Evolutionary conservation across 768 basidiomycete species (phyloP).

Genomic region (Tricholoma matsutake): DNA sequence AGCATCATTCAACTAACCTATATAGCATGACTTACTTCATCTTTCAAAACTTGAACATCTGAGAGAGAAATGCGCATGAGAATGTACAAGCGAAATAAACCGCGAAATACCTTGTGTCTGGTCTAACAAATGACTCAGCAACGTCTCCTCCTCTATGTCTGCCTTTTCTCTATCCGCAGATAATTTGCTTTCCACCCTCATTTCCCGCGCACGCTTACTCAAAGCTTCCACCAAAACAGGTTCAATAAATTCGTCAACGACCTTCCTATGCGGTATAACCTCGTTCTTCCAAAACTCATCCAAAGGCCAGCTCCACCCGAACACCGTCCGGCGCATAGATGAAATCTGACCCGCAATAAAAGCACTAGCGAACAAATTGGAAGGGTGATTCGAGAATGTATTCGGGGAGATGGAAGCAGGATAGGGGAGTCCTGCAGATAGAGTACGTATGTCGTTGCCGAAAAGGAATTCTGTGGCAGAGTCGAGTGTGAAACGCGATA

Average conservation of each 20-base stretch:
- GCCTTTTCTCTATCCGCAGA: slow-evolving; percentile 1
- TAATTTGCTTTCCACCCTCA: too few relatives aligned
- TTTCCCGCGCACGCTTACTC: slow-evolving; percentile 20
- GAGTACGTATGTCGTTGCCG: slow-evolving; percentile 46
- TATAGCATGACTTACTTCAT: slow-evolving; percentile 12
- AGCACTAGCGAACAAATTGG: slow-evolving; percentile 44
- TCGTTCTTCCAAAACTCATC: slow-evolving; percentile 51
- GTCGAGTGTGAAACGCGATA: slow-evolving; percentile 56
- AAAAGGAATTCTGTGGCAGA: slow-evolving; percentile 63
- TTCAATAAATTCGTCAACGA: slow-evolving; percentile 49
- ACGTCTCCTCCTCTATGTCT: slow-evolving; percentile 30
- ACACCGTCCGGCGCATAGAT: slow-evolving; percentile 28
- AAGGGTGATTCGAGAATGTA: slow-evolving; percentile 29
- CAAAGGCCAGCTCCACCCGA: slow-evolving; percentile 45
- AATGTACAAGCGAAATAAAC: background rate
- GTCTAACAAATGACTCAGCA: slow-evolving; percentile 53
- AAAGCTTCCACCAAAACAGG: slow-evolving; percentile 51
- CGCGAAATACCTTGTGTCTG: slow-evolving; percentile 43
- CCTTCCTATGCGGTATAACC: slow-evolving; percentile 40
- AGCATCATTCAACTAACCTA: background rate
- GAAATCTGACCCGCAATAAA: slow-evolving; percentile 46
- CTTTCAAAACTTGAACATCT: slow-evolving; percentile 20
- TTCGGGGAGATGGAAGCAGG: slow-evolving; percentile 32
- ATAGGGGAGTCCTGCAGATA: slow-evolving; percentile 49
- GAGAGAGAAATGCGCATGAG: background rate